Evolutionary conservation across 129 eudicot species (phyloP).

Genomic region (Lactuca saligna): DNA sequence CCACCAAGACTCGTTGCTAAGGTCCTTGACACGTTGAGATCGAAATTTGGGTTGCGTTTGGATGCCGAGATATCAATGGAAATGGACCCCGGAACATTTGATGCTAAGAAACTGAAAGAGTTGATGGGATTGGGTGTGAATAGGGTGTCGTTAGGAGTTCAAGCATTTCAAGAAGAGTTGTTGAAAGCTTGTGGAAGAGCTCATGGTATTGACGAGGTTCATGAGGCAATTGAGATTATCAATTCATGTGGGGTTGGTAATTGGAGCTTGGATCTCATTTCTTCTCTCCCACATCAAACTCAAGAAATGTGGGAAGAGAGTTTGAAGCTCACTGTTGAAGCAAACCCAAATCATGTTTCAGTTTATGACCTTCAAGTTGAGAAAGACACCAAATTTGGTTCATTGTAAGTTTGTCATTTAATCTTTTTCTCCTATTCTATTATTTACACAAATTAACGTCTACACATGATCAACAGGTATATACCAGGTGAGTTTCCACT

Average conservation of each 20-base stretch:
- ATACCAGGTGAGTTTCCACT: constrained; percentile 89
- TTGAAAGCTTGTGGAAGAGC: constrained; percentile 86
- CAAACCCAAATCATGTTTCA: constrained; percentile 72
- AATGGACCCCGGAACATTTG: constrained; percentile 99
- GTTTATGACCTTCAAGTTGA: constrained; percentile 94
- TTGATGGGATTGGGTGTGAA: constrained; percentile 83
- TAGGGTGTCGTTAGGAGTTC: constrained; percentile 91
- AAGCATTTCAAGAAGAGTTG: constrained; percentile 93
- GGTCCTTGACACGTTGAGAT: constrained; percentile 57
- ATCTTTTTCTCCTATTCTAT: constrained; percentile 5
- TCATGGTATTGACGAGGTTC: constrained; percentile 75
- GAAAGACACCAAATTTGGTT: constrained; percentile 79
- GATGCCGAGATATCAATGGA: constrained; percentile 94
- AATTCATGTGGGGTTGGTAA: constrained; percentile 64
- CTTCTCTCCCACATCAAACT: constrained; percentile 88
- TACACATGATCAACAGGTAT: constrained; percentile 53
- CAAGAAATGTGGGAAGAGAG: constrained; percentile 90
- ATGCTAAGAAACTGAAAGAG: constrained; percentile 55
- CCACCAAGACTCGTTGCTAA: constrained; percentile 70
- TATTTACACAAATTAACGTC: background rate
- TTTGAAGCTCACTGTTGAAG: constrained; percentile 58
- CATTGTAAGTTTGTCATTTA: constrained; percentile 46
- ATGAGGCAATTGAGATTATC: constrained; percentile 75
- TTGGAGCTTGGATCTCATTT: constrained; percentile 94
- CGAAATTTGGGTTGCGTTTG: constrained; percentile 59